Base-by-base conservation (phyloP, 2,329 filamentous ascomycete species). In the Xylariales sp. region DNA sequence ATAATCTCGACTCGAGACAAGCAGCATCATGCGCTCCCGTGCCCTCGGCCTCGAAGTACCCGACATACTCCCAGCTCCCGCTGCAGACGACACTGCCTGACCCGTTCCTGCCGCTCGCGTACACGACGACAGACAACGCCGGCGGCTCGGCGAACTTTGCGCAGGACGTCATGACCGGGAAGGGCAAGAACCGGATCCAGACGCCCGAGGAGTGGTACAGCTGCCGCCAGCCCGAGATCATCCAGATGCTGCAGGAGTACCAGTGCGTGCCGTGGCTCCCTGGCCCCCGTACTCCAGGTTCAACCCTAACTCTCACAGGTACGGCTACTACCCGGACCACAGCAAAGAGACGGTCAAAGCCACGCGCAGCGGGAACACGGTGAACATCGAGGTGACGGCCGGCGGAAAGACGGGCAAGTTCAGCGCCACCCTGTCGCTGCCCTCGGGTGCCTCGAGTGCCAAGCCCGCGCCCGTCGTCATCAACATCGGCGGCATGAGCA, bases 311-410 rank as follows among this genome's bases (percentile, higher is more conserved):
- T 7, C 48, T n/a, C 28, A 36, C 14, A 75, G 74, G 48, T 75
- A 74, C 70, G 83, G 83, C 8, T 84, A 83, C 74, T 85, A 85
- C 72, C 83, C 83, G 0, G 83, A 86, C 71, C 83, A 83, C 68
- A 76, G 77, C 3, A 75, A 77, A 41, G 84, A 85, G 65, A 84
- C 78, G 3, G 82, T 85, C 7, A 80, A 80, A 12, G 82, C 83
- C 4, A 84, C 83, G 14, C 80, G 83, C 30, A 82, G 78, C 65
- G 83, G 83, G 1, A 83, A 78, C 60, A 81, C 79, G 1, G 71
- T 85, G 56, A 81, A 75, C 64, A 81, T 85, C 52, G 78, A 76
- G 12, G 78, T 85, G 14, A 78, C 81, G 12, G 80, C 79, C 0
- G 81, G 78, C 14, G 81, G 81, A 3, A 84, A 83, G 74, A 82